These are phyloP conservation scores for Gastrolobium villosum DNA, from an alignment of 306 rosid genomes.

Conservation along the genomic window DNA sequence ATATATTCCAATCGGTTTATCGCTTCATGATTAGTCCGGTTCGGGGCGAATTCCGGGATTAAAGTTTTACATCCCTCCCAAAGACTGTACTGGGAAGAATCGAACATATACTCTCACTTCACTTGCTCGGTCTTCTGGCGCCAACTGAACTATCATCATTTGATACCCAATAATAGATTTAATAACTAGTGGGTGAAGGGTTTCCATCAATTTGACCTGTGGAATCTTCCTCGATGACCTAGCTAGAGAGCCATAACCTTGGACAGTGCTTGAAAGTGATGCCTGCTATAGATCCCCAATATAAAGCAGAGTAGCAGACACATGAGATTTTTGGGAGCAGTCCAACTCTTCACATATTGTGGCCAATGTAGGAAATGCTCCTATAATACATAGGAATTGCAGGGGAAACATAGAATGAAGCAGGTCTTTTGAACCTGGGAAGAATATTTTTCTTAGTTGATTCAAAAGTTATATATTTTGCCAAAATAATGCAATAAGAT, in stretches of 20 bases:
- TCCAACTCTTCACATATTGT: slow-evolving; percentile 31
- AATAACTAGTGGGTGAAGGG: slow-evolving; percentile 55
- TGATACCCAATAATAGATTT: slow-evolving; percentile 46
- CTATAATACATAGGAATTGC: slow-evolving; percentile 34
- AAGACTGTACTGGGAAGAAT: too few species aligned
- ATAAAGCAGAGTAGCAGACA: slow-evolving; percentile 23
- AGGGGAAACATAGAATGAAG: slow-evolving; percentile 14
- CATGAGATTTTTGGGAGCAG: slow-evolving; percentile 21
- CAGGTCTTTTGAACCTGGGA: too few species aligned
- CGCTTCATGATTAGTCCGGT: too few species aligned
- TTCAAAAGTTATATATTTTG: too few species aligned
- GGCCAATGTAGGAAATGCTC: slow-evolving; percentile 38
- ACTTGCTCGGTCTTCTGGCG: too few species aligned
- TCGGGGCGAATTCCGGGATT: too few species aligned
- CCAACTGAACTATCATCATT: too few species aligned
- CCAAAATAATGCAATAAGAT: too few species aligned
- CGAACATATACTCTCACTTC: too few species aligned
- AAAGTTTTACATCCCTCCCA: too few species aligned
- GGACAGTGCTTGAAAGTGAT: slow-evolving; percentile 47
- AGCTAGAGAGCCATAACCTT: slow-evolving; percentile 42
- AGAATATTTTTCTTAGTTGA: too few species aligned
- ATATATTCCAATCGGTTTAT: too few species aligned
- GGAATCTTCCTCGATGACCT: slow-evolving; percentile 52
- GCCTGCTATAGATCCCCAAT: slow-evolving; percentile 47
- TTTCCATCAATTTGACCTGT: slow-evolving; percentile 54